Evolutionary conservation across 2,329 filamentous ascomycete species (phyloP).

Genomic region (Monilinia laxa): DNA sequence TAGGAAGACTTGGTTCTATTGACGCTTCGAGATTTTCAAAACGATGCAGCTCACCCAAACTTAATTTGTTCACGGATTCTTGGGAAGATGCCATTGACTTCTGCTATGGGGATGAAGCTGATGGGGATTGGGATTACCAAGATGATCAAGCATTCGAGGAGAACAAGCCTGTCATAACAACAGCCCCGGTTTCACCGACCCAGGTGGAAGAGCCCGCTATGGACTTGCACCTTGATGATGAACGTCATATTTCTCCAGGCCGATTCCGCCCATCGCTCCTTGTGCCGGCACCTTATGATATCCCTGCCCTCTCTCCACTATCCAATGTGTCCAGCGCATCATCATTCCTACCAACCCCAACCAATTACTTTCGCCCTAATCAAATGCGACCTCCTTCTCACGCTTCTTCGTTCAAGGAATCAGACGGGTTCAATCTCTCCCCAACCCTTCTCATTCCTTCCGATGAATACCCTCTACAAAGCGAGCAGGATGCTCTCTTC

Average conservation of each 20-base stretch:
- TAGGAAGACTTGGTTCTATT: slow-evolving; percentile 11
- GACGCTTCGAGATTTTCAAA: slow-evolving; percentile 6
- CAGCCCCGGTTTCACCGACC: slow-evolving; percentile 36
- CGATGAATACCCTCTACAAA: slow-evolving; percentile 55
- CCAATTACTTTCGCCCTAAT: slow-evolving; percentile 30
- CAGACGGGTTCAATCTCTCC: slow-evolving; percentile 58
- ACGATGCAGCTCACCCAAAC: not conserved
- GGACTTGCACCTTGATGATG: slow-evolving; percentile 33
- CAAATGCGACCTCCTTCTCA: slow-evolving; percentile 42
- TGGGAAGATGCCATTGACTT: slow-evolving; percentile 73
- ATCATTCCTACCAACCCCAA: slow-evolving; percentile 29
- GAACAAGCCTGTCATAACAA: slow-evolving; percentile 31
- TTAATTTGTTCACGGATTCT: slow-evolving; percentile 40
- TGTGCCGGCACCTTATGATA: slow-evolving; percentile 34
- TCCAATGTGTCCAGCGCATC: slow-evolving; percentile 34
- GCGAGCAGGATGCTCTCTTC: slow-evolving; percentile 43
- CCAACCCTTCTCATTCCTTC: slow-evolving; percentile 61
- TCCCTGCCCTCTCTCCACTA: slow-evolving; percentile 39
- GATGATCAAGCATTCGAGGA: slow-evolving; percentile 62
- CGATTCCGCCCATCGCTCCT: slow-evolving; percentile 39
- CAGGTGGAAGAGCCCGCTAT: slow-evolving; percentile 24
- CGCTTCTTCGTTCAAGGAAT: slow-evolving; percentile 57
- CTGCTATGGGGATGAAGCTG: slow-evolving; percentile 67
- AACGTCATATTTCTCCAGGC: slow-evolving; percentile 30
- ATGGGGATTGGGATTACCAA: slow-evolving; percentile 65